Evolutionary conservation across 768 basidiomycete genomes (phyloP), one percentile per base, ranked within the genome.

Genomic region (Guyanaporus albipodus): DNA sequence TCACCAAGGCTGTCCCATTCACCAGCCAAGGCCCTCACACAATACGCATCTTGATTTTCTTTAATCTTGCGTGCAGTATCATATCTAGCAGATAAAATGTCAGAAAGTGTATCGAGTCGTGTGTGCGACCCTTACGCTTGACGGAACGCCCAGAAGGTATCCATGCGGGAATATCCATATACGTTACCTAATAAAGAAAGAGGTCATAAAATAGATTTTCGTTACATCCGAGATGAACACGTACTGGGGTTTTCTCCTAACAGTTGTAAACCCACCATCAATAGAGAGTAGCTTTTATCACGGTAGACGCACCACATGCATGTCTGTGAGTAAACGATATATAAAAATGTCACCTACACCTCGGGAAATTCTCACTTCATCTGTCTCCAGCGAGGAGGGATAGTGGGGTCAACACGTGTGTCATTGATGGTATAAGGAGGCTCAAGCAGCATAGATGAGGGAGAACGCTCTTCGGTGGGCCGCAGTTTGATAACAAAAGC

Each of bases 401-500:
- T 49, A 14, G 69, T 58, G 41, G 62, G 53, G 43, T 74, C 70
- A 1, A 62, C 57, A 8, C 61, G 55, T 24, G 69, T 80, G 44
- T 70, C 70, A 42, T 78, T 70, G 53, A 93, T 70, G 12, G 70
- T 72, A 59, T 79, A 78, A 1, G 90, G 91, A 32, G 91, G 87
- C 37, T 96, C 92, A 29, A 96, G 71, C 10, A 92, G 62, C 87
- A 91, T 91, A 7, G 87, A 86, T 4, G 79, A 76, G 2, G 89
- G 76, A 0, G 89, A 85, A 19, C 83, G 79, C 52, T 90, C 87
- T 31, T 73, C 62, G 2, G 91, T 91, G 60, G 78, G 80, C 17
- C 94, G 79, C 21, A 91, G 72, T 64, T 96, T 96, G 57, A 94
- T 75, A 58, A 89, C 75, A 59, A 91, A 92, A 0, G 91, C 87